These are phyloP conservation scores for Mycocentrospora acerina DNA, from an alignment of 2,329 filamentous ascomycete genomes.

Conservation along the genomic window DNA sequence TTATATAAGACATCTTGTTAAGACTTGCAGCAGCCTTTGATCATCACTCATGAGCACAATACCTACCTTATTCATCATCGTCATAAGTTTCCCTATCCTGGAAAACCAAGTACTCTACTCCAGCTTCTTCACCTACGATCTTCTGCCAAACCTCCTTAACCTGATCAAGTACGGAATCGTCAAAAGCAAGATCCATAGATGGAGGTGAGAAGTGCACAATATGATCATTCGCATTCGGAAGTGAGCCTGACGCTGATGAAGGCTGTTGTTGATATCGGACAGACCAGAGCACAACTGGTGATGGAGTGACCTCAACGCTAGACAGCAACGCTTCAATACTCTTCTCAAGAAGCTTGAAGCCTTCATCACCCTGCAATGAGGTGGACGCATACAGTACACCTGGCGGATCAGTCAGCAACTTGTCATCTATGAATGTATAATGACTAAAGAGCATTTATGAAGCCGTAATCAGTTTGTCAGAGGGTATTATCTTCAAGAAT, in stretches of 20 bases:
- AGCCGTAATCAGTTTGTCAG: slow-evolving; percentile 81
- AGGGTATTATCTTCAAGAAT: slow-evolving; percentile 80
- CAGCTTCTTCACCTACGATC: slow-evolving; percentile 56
- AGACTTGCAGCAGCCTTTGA: no score
- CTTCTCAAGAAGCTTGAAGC: slow-evolving; percentile 41
- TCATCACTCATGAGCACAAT: neutral
- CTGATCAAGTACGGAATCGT: slow-evolving; percentile 67
- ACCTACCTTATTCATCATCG: slow-evolving; percentile 49
- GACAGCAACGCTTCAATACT: slow-evolving; percentile 49
- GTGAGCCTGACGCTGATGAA: slow-evolving; percentile 11
- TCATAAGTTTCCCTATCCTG: slow-evolving; percentile 71
- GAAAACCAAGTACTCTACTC: slow-evolving; percentile 76
- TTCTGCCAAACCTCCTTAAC: slow-evolving; percentile 71
- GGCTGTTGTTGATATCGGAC: slow-evolving; percentile 54
- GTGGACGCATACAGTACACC: slow-evolving; percentile 61
- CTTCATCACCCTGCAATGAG: slow-evolving; percentile 38
- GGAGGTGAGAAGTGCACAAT: slow-evolving; percentile 61
- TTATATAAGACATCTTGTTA: no score
- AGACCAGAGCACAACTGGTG: slow-evolving; percentile 53
- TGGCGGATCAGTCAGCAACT: slow-evolving; percentile 45
- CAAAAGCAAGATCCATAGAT: slow-evolving; percentile 69
- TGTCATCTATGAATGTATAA: slow-evolving; percentile 4
- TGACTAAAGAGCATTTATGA: slow-evolving; percentile 7
- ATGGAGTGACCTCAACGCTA: slow-evolving; percentile 34
- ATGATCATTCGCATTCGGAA: slow-evolving; percentile 42